Base-by-base conservation (phyloP, 139 green algal genomes). In the Volvox reticuliferus region DNA sequence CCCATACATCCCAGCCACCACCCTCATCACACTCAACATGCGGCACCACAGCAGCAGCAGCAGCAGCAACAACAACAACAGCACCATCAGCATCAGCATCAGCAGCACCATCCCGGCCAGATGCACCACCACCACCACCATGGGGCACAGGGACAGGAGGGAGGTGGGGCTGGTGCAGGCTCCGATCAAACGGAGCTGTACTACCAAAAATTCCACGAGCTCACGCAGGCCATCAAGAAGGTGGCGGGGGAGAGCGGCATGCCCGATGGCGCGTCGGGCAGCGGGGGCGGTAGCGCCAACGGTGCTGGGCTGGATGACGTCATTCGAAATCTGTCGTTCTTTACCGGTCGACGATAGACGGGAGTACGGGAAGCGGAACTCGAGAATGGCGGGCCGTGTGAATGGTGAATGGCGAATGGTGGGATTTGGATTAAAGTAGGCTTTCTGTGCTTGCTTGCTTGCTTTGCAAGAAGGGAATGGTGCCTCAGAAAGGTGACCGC, bases 171-270 rank as follows among this genome's bases (percentile, higher is more conserved):
- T 0, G 78, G 24, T n/a, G 79, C 36, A 18, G 79, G 79, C 19
- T 68, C 62, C 0, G 78, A 86, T n/a, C 50, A 73, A 16, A 35
- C 62, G 19, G 62, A 87, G n/a, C 32, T 88, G 33, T 88, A 88
- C 65, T 67, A 67, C 32, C 82, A 88, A 33, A 88, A 88, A 67
- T 88, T 88, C 26, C 32, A 65, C 35, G 82, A 88, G 82, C 35
- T 88, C 12, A 79, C 82, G 9, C 33, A 88, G 35, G 65, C 82
- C 12, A 24, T 88, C 2, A 79, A 36, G 65, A 79, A 67, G 65
- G 65, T 62, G 18, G 30, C 82, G 30, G 82, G 33, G 0, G 82
- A 79, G 14, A 36, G 35, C 21, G 33, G 63, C 65, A 18, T 16
- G 16, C 20, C 37, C 12, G 78, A 65, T 12, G 82, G 82, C 32